phyloP scores from a whole-genome alignment of 495 filamentous ascomycete species.

The Lophiotrema nucula region DNA sequence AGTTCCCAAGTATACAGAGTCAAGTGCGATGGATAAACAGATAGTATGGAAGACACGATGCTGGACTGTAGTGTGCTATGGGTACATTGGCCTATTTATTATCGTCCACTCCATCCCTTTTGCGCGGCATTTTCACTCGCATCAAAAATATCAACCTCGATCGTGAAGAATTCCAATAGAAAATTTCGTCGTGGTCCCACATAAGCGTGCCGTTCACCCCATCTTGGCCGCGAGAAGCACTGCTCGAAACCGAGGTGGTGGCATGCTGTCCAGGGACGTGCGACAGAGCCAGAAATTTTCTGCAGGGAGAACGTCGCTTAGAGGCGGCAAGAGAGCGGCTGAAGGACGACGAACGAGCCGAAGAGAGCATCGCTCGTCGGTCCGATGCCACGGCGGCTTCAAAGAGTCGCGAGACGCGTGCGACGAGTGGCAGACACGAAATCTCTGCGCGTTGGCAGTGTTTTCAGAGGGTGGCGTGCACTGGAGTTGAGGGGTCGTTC shows the following conservation, averaged over 20 bases:
- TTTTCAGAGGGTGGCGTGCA: not conserved
- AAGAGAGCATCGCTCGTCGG: too few species aligned
- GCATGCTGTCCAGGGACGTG: constrained; percentile 1
- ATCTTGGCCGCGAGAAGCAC: not conserved
- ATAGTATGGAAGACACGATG: not conserved
- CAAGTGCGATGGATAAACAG: not conserved
- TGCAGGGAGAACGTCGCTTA: not conserved
- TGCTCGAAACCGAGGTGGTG: not conserved
- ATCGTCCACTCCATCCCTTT: not conserved
- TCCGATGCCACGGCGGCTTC: not conserved
- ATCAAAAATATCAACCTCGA: too few species aligned
- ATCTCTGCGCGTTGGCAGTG: not conserved
- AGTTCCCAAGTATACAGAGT: not conserved
- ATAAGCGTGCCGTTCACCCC: not conserved
- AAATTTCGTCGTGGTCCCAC: constrained; percentile 25
- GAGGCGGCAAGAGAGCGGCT: not conserved
- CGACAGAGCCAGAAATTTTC: too few species aligned
- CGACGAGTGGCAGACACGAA: not conserved
- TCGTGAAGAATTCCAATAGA: too few species aligned
- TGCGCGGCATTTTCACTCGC: too few species aligned
- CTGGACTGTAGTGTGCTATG: not conserved
- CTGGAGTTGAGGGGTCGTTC: not conserved
- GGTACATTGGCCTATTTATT: not conserved
- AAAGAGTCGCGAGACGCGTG: not conserved
- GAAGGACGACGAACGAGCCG: not conserved